phyloP scores from a whole-genome alignment of 164 flowering plant species.

The Macadamia integrifolia region DNA sequence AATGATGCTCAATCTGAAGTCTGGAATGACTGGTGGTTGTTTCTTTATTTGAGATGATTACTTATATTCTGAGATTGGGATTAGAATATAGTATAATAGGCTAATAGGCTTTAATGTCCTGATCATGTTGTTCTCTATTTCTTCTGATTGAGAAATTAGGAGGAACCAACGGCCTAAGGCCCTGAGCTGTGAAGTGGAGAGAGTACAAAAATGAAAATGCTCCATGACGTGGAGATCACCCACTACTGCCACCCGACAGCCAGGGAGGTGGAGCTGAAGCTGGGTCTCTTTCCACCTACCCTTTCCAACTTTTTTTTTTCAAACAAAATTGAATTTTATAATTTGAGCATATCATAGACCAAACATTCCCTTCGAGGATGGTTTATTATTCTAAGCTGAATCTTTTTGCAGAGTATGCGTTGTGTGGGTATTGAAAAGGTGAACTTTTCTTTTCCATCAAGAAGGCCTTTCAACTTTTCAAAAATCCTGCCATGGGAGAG shows the following conservation, averaged over 20 bases:
- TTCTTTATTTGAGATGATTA: background rate
- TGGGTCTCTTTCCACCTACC: background rate
- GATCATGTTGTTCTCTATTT: constrained; percentile 5
- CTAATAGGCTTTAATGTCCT: constrained; percentile 1
- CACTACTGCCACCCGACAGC: background rate
- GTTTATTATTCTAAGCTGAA: constrained; percentile 2
- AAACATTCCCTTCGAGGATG: constrained; percentile 9
- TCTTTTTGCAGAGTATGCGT: background rate
- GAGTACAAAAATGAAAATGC: constrained; percentile 5
- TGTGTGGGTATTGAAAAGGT: constrained; percentile 8
- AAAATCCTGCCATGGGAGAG: background rate
- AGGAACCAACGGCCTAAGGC: constrained; percentile 3
- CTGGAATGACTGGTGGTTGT: background rate
- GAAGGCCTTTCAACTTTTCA: constrained; percentile 9
- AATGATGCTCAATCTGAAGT: constrained; percentile 5
- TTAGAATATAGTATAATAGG: background rate
- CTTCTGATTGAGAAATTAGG: background rate
- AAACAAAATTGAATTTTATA: no score
- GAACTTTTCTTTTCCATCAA: constrained; percentile 6
- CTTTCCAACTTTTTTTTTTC: background rate
- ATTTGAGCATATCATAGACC: background rate
- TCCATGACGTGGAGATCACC: constrained; percentile 13
- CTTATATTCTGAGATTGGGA: background rate
- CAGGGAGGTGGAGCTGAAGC: background rate
- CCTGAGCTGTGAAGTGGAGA: background rate